Conservation (phyloP, 371 early-diverging fungal species). For the Parasitella parasitica region DNA sequence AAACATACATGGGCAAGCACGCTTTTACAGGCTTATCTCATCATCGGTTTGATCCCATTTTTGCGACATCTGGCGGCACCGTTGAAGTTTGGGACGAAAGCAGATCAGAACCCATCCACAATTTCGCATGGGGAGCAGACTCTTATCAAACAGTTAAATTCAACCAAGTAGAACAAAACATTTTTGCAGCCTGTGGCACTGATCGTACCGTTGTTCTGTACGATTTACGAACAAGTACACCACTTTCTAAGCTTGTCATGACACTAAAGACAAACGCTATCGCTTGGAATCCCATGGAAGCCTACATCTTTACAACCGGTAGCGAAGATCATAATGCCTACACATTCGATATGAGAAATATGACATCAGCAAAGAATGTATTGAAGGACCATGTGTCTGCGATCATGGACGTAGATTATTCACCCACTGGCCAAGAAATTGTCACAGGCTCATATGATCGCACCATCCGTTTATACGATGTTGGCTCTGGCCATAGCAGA, state of each 20-base stretch:
- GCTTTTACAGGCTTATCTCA: conserved; percentile 82
- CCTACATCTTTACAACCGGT: conserved; percentile 84
- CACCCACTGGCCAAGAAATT: conserved; percentile 97
- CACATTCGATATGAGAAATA: conserved; percentile 95
- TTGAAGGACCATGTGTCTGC: conserved; percentile 97
- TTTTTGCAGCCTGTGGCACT: conserved; percentile 88
- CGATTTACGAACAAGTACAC: conserved; percentile 84
- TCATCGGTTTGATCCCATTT: conserved; percentile 77
- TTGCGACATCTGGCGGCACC: conserved; percentile 85
- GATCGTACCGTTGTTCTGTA: conserved; percentile 94
- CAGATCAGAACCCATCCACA: conserved; percentile 82
- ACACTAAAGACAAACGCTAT: conserved; percentile 85
- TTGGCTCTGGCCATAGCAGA: conserved; percentile 78
- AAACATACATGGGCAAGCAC: conserved; percentile 76
- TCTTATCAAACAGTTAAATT: conserved; percentile 90
- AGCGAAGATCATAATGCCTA: conserved; percentile 98
- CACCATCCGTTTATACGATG: conserved; percentile 91
- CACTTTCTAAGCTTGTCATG: conserved; percentile 79
- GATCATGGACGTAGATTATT: conserved; percentile 95
- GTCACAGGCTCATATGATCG: conserved; percentile 97
- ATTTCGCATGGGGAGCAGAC: conserved; percentile 92
- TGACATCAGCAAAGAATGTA: conserved; percentile 80
- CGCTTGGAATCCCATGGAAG: conserved; percentile 98
- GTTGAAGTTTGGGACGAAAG: conserved; percentile 94
- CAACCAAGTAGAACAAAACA: conserved; percentile 91